phyloP scores from a whole-genome alignment of 176 grass and related monocot species.

The Zoysia japonica region DNA sequence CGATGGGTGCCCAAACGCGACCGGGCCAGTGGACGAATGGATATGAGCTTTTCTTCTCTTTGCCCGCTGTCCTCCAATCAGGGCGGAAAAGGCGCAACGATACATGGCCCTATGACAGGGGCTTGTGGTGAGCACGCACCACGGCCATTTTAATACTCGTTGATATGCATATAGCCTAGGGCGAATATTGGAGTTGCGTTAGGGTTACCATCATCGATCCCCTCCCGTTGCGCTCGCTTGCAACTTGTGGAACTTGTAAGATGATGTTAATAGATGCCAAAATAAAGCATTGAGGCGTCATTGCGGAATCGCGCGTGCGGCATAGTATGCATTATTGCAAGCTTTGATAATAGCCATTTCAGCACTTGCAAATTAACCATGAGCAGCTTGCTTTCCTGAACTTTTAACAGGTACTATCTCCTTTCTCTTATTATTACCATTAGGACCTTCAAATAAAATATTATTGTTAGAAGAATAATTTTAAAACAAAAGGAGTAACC shows the following conservation, averaged over 20 bases:
- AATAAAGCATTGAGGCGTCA: not conserved
- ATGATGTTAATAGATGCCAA: not conserved
- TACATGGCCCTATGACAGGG: slow-evolving; percentile 1
- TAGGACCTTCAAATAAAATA: too few species aligned
- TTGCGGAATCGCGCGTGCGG: not conserved
- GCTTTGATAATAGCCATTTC: too few species aligned
- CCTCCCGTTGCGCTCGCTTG: not conserved
- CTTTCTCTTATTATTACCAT: too few species aligned
- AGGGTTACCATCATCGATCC: slow-evolving; percentile 2
- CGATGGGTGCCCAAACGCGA: not conserved
- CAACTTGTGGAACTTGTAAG: not conserved
- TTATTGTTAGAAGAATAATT: too few species aligned
- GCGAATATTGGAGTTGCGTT: not conserved
- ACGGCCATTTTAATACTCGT: not conserved
- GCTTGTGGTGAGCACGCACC: slow-evolving; percentile 20
- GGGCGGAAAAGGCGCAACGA: not conserved
- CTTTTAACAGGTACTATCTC: too few species aligned
- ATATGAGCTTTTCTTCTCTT: not conserved
- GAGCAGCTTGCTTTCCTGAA: too few species aligned
- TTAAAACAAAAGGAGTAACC: too few species aligned
- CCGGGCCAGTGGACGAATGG: too few species aligned
- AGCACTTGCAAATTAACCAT: too few species aligned
- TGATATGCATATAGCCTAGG: not conserved
- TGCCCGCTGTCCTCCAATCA: not conserved
- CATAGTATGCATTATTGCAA: too few species aligned